A percentile compares a stretch with the other conserved stretches of the same genome.
These are phyloP conservation scores for Arthromyces matolae DNA, from an alignment of 768 basidiomycete species.

Conservation along the genomic window DNA sequence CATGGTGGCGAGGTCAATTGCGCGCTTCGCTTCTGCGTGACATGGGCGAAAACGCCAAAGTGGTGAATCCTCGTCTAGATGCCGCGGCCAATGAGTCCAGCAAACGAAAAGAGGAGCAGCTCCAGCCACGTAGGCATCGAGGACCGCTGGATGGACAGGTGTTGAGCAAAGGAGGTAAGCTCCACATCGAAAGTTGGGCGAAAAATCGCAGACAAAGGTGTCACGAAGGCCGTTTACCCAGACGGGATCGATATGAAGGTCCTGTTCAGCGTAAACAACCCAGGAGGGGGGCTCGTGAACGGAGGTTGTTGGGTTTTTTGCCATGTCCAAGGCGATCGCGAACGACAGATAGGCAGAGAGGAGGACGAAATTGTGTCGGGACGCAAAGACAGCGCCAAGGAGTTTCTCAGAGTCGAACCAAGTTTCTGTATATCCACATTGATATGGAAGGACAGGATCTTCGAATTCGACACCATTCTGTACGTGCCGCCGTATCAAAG, in stretches of 20 bases:
- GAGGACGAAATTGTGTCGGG: not conserved
- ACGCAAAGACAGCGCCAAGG: not conserved
- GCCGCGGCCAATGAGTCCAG: not conserved
- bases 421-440: not conserved
- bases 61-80: not conserved
- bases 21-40: too few relatives aligned
- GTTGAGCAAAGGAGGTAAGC: not conserved
- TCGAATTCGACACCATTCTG: not conserved
- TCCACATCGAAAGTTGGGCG: not conserved
- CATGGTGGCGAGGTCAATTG: too few relatives aligned
- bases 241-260: not conserved
- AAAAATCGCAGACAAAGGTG: conserved; percentile 3
- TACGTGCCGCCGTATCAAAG: not conserved
- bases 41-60: too few relatives aligned
- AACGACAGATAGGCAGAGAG: conserved; percentile 1
- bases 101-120: not conserved
- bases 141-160: not conserved
- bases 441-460: not conserved
- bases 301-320: not conserved
- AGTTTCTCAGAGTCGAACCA: not conserved
- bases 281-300: not conserved
- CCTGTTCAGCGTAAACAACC: not conserved
- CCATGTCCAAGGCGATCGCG: conserved; percentile 5
- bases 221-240: not conserved
- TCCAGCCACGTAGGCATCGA: not conserved